Evolutionary conservation across 805 yeast genomes (phyloP).

Genomic region (Kazachstania psychrophila): DNA sequence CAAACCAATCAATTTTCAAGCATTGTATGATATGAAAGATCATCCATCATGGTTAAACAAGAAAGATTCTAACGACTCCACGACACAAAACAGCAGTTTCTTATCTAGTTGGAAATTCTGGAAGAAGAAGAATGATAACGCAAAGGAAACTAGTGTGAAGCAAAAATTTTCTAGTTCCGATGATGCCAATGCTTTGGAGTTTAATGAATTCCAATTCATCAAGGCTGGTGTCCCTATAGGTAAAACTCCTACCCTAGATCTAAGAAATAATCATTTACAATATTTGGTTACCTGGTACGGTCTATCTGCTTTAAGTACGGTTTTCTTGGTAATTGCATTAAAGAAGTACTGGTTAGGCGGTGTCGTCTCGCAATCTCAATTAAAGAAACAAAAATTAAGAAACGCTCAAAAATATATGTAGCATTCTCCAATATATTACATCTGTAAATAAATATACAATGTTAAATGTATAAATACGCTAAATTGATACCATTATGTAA

Average conservation of each 20-base stretch:
- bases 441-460: neutral
- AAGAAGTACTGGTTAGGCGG: constrained; percentile 30
- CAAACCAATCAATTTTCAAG: constrained; percentile 70
- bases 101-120: constrained; percentile 27
- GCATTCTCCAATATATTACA: neutral
- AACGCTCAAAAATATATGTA: constrained; percentile 39
- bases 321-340: constrained; percentile 49
- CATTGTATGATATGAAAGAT: constrained; percentile 55
- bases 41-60: constrained; percentile 29
- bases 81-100: neutral
- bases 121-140: constrained; percentile 6
- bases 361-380: constrained; percentile 23
- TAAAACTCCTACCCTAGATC: constrained; percentile 65
- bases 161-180: too few relatives aligned
- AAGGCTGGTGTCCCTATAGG: constrained; percentile 89
- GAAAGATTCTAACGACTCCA: neutral
- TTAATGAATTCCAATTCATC: constrained; percentile 49
- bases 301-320: constrained; percentile 60
- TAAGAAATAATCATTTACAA: constrained; percentile 84
- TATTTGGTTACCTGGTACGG: constrained; percentile 95
- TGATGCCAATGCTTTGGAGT: constrained; percentile 28
- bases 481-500: too few relatives aligned
- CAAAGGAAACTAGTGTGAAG: neutral
- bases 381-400: constrained; percentile 37
- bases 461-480: neutral